A percentile compares a stretch with the other conserved stretches of the same genome.
Conservation (phyloP, 1,284 basidiomycete species). For the Heterobasidion occidentale region DNA sequence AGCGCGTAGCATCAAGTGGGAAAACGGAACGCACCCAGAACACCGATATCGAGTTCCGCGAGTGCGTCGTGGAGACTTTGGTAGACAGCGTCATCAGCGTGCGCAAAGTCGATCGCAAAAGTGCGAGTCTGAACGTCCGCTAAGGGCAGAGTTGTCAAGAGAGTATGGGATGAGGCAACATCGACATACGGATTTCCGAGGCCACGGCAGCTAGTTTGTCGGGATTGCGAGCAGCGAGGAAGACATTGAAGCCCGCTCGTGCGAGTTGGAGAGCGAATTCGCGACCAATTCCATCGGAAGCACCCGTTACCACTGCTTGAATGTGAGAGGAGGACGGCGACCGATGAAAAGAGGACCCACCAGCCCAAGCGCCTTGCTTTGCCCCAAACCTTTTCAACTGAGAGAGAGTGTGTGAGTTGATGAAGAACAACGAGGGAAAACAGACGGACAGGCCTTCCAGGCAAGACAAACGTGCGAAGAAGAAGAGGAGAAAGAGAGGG, state of each 20-base stretch:
- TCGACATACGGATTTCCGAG: slow-evolving; percentile 60
- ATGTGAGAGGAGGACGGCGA: not conserved
- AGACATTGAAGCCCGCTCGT: slow-evolving; percentile 80
- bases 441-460: slow-evolving; percentile 58
- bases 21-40: slow-evolving; percentile 55
- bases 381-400: slow-evolving; percentile 81
- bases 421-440: not conserved
- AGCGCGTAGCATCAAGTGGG: not conserved
- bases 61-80: slow-evolving; percentile 45
- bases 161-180: not conserved
- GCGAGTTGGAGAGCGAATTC: slow-evolving; percentile 68
- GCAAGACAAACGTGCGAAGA: slow-evolving; percentile 59
- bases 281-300: slow-evolving; percentile 67
- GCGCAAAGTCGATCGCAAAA: slow-evolving; percentile 79
- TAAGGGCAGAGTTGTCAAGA: not conserved
- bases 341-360: slow-evolving; percentile 23
- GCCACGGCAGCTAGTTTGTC: slow-evolving; percentile 63
- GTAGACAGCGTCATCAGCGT: slow-evolving; percentile 45
- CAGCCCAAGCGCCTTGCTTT: slow-evolving; percentile 77
- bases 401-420: not conserved
- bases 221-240: slow-evolving; percentile 78
- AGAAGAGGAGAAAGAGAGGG: slow-evolving; percentile 56
- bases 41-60: slow-evolving; percentile 63
- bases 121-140: slow-evolving; percentile 55
- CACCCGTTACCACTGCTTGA: slow-evolving; percentile 55